Evolutionary conservation across 208 protist genomes (phyloP).

Genomic region (Tritrichomonas musculus): DNA sequence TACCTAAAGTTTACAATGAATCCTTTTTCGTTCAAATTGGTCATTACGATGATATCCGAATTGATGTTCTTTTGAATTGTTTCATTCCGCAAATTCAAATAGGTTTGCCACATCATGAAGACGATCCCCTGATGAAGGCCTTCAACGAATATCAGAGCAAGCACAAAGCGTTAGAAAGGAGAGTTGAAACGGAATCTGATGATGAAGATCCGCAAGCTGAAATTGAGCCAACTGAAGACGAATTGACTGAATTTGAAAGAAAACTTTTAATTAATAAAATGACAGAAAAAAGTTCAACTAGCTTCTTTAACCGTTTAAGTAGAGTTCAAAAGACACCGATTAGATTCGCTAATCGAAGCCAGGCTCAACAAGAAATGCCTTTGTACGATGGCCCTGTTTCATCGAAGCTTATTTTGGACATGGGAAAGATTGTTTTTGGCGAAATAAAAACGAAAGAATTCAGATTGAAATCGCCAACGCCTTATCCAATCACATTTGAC

Average conservation of each 20-base stretch:
- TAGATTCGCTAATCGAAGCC: too few species aligned
- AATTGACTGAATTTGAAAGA: not conserved
- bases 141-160: too few species aligned
- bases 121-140: not conserved
- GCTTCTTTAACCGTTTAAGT: too few species aligned
- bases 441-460: not conserved
- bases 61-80: not conserved
- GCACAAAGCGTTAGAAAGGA: too few species aligned
- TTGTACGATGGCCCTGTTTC: not conserved
- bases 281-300: not conserved
- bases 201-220: too few species aligned
- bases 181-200: too few species aligned
- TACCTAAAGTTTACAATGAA: not conserved
- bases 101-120: not conserved
- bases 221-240: not conserved
- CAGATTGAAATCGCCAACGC: not conserved
- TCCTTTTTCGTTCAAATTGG: not conserved
- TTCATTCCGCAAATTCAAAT: conserved; percentile 18
- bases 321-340: not conserved
- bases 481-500: conserved; percentile 28
- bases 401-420: not conserved
- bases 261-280: not conserved
- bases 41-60: conserved; percentile 6
- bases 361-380: not conserved
- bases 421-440: conserved; percentile 21